Percentiles rank a stretch among this genome's conserved stretches.
These are phyloP conservation scores for Saccharomycopsis selenospora DNA, from an alignment of 805 yeast species.

Conservation along the genomic window DNA sequence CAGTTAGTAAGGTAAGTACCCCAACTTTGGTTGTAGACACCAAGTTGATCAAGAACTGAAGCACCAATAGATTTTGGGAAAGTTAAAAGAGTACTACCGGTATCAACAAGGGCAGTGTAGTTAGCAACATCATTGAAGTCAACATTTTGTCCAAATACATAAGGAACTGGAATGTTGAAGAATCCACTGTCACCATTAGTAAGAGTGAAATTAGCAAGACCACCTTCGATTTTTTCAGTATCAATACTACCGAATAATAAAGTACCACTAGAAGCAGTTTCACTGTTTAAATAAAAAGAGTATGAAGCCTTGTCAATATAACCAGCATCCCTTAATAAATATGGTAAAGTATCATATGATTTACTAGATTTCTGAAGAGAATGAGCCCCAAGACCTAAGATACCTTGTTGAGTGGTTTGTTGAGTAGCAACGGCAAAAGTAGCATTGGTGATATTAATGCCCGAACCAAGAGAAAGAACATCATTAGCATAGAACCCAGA, in stretches of 20 bases:
- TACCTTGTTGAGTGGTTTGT: slow-evolving; percentile 14
- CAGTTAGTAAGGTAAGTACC: slow-evolving; percentile 7
- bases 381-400: slow-evolving; percentile 15
- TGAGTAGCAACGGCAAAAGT: slow-evolving; percentile 15
- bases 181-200: background rate
- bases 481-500: slow-evolving; percentile 10
- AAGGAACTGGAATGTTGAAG: background rate
- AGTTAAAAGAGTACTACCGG: slow-evolving; percentile 11
- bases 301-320: slow-evolving; percentile 4
- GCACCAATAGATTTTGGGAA: slow-evolving; percentile 5
- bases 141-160: slow-evolving; percentile 3
- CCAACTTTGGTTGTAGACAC: background rate
- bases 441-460: slow-evolving; percentile 4
- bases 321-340: slow-evolving; percentile 4
- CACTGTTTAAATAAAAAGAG: slow-evolving; percentile 14
- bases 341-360: slow-evolving; percentile 15
- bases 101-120: slow-evolving; percentile 13
- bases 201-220: slow-evolving; percentile 25
- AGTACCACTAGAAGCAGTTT: slow-evolving; percentile 8
- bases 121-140: background rate
- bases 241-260: slow-evolving; percentile 17
- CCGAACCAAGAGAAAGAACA: slow-evolving; percentile 3
- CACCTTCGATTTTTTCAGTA: slow-evolving; percentile 50
- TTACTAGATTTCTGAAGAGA: background rate
- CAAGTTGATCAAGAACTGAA: background rate